Evolutionary conservation across 2,329 filamentous ascomycete genomes (phyloP).

Genomic region (Colletotrichum magnum): DNA sequence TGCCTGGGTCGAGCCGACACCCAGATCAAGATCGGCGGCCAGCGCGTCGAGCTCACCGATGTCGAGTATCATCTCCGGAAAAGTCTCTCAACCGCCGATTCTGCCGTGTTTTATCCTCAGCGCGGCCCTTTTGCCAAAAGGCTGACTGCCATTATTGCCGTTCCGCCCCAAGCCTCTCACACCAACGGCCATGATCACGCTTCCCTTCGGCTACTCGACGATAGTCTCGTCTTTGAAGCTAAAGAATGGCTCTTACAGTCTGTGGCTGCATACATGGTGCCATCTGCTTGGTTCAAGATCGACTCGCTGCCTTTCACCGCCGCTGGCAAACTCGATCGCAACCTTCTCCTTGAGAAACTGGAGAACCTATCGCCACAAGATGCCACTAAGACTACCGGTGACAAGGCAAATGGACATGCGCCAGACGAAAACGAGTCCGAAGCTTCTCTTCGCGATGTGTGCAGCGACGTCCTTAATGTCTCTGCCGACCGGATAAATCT

Average conservation of each 20-base stretch:
- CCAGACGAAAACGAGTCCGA: background rate
- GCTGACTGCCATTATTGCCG: background rate
- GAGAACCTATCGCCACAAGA: background rate
- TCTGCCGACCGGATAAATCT: background rate
- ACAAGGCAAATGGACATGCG: background rate
- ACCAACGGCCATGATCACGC: background rate
- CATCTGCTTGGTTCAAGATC: conserved; percentile 48
- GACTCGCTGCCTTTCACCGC: conserved; percentile 40
- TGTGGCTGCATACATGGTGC: conserved; percentile 54
- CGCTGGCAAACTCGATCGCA: conserved; percentile 43
- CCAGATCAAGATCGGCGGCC: conserved; percentile 42
- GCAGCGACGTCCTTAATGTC: conserved; percentile 14
- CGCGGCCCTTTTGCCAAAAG: background rate
- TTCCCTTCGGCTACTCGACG: background rate
- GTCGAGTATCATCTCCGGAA: conserved; percentile 31
- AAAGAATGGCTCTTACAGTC: conserved; percentile 50
- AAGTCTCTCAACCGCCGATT: conserved; percentile 56
- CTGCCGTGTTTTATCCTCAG: conserved; percentile 1
- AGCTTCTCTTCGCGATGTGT: background rate
- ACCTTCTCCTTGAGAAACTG: conserved; percentile 30
- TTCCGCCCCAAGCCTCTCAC: background rate
- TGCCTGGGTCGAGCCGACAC: conserved; percentile 41
- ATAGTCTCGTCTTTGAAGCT: conserved; percentile 38
- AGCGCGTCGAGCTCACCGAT: conserved; percentile 42
- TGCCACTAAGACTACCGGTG: background rate